Evolutionary conservation across 108 stramenopile species (phyloP).

Genomic region (Nitzschia sp.): DNA sequence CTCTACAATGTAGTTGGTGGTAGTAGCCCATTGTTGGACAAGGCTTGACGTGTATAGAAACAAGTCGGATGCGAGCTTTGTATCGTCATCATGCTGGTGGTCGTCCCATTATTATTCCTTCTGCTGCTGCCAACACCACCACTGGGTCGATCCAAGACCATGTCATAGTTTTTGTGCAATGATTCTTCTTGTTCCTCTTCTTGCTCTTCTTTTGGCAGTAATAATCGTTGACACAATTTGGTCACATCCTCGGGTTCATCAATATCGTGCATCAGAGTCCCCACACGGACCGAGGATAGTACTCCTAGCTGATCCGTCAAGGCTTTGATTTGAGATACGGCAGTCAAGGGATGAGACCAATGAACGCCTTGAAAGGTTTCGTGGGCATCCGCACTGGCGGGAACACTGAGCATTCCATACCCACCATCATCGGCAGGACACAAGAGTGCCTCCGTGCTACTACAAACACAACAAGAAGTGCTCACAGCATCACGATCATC

Average conservation of each 20-base stretch:
- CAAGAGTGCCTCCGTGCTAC: slow-evolving; percentile 45
- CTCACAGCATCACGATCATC: not conserved
- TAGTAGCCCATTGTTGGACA: not conserved
- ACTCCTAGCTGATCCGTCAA: slow-evolving; percentile 67
- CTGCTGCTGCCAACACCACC: too few species aligned
- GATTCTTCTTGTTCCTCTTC: not conserved
- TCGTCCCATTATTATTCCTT: too few species aligned
- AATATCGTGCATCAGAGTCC: slow-evolving; percentile 74
- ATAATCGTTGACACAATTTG: slow-evolving; percentile 39
- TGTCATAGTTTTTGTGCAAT: too few species aligned
- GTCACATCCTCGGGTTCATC: slow-evolving; percentile 76
- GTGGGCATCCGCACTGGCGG: slow-evolving; percentile 41
- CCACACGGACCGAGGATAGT: slow-evolving; percentile 52
- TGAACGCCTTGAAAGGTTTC: slow-evolving; percentile 26
- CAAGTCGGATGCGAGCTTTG: slow-evolving; percentile 9
- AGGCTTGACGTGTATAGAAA: slow-evolving; percentile 15
- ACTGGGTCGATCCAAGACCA: slow-evolving; percentile 2
- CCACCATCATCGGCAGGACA: slow-evolving; percentile 87
- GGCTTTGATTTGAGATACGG: slow-evolving; percentile 80
- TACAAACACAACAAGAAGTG: too few species aligned
- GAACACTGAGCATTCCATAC: slow-evolving; percentile 81
- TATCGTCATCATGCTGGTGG: not conserved
- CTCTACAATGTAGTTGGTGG: too few species aligned
- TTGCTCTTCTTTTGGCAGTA: not conserved
- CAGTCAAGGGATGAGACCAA: slow-evolving; percentile 78